phyloP scores from a whole-genome alignment of 306 rosid species.

The Lithocarpus polystachyus region DNA sequence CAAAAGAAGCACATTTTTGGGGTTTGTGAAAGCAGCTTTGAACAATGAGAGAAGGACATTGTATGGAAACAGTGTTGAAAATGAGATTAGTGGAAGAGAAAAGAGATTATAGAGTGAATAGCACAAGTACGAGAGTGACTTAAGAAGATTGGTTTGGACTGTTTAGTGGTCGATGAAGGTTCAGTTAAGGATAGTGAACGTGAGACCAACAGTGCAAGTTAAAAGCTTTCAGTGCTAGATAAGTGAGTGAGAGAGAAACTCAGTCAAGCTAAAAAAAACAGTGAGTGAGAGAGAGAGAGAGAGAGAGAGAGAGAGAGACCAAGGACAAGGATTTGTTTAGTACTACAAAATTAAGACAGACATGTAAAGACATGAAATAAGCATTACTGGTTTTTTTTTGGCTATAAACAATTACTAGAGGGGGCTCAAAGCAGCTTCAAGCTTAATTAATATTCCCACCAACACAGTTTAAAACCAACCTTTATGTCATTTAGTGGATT shows the following conservation, averaged over 20 bases:
- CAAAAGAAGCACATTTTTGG: slow-evolving; percentile 27
- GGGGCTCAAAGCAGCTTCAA: not conserved
- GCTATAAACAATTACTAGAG: not conserved
- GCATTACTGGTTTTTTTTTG: not conserved
- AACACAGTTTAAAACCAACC: not conserved
- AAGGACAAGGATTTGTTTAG: not conserved
- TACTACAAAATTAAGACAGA: not conserved
- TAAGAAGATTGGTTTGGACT: slow-evolving; percentile 23
- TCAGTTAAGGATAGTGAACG: slow-evolving; percentile 40
- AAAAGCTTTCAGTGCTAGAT: slow-evolving; percentile 24
- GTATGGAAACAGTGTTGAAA: not conserved
- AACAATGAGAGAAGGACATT: slow-evolving; percentile 19
- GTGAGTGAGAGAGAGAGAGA: slow-evolving; percentile 10
- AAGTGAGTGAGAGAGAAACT: too few species aligned
- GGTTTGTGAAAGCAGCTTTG: slow-evolving; percentile 14
- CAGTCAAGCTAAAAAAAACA: too few species aligned
- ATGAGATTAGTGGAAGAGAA: slow-evolving; percentile 11
- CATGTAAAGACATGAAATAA: slow-evolving; percentile 4
- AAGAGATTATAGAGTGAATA: slow-evolving; percentile 12
- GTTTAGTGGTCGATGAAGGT: slow-evolving; percentile 47
- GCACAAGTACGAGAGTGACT: slow-evolving; percentile 27
- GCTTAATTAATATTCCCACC: not conserved
- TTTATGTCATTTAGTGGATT: not conserved
- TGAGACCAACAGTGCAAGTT: slow-evolving; percentile 29
- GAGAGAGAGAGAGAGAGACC: not conserved